phyloP scores from a whole-genome alignment of 345 rosid species.

The Turritis glabra region DNA sequence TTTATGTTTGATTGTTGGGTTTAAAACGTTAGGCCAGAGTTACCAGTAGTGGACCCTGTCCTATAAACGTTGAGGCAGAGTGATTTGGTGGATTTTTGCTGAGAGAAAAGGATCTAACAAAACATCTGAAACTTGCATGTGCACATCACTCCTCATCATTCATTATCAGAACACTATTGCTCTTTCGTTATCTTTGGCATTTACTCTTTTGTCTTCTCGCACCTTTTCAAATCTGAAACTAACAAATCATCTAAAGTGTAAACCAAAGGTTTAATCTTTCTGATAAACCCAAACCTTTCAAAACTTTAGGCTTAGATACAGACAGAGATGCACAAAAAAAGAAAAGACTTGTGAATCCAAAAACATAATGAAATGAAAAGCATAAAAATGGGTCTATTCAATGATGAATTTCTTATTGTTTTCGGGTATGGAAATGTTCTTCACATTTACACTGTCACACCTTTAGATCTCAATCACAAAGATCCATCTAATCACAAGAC shows the following conservation, averaged over 20 bases:
- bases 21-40: not conserved
- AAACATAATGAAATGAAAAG: slow-evolving; percentile 11
- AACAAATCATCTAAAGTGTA: not conserved
- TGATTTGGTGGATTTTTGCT: slow-evolving; percentile 17
- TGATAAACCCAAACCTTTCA: not conserved
- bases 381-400: slow-evolving; percentile 6
- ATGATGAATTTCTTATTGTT: slow-evolving; percentile 13
- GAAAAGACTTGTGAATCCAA: not conserved
- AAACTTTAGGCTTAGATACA: slow-evolving; percentile 7
- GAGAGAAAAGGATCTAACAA: slow-evolving; percentile 17
- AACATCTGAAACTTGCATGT: slow-evolving; percentile 41
- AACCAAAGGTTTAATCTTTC: slow-evolving; percentile 7
- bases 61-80: slow-evolving; percentile 26
- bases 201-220: slow-evolving; percentile 20
- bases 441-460: slow-evolving; percentile 37
- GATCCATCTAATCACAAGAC: slow-evolving; percentile 32
- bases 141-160: slow-evolving; percentile 30
- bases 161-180: slow-evolving; percentile 4
- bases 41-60: slow-evolving; percentile 28
- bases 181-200: slow-evolving; percentile 25
- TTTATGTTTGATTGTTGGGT: slow-evolving; percentile 10
- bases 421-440: slow-evolving; percentile 19
- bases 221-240: slow-evolving; percentile 23
- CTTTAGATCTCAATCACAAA: slow-evolving; percentile 30
- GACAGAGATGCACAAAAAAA: not conserved